These are phyloP conservation scores for Yamadazyma triangularis DNA, from an alignment of 1,139 yeast genomes.

Conservation along the genomic window DNA sequence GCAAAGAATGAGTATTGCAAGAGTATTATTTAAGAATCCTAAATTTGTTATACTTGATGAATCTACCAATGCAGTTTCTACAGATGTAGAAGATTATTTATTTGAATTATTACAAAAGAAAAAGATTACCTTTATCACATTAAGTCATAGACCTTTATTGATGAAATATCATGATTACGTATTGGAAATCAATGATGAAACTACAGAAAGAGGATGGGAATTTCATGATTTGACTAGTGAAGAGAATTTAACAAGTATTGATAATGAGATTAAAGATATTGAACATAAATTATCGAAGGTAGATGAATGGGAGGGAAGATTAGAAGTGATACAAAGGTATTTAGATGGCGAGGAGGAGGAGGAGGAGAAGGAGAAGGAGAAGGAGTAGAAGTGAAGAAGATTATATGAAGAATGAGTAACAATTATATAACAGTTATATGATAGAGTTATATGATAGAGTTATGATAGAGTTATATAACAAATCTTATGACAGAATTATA, in stretches of 20 bases:
- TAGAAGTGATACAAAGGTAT: slow-evolving; percentile 37
- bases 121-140: slow-evolving; percentile 75
- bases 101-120: slow-evolving; percentile 71
- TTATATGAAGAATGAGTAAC: too few species aligned
- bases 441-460: too few species aligned
- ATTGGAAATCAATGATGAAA: slow-evolving; percentile 54
- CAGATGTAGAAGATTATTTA: slow-evolving; percentile 85
- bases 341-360: slow-evolving; percentile 35
- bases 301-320: slow-evolving; percentile 48
- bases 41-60: slow-evolving; percentile 84
- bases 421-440: too few species aligned
- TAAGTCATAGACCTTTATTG: slow-evolving; percentile 81
- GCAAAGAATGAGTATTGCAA: slow-evolving; percentile 87
- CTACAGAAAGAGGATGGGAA: slow-evolving; percentile 24
- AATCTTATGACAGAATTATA: too few species aligned
- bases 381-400: too few species aligned
- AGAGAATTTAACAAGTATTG: slow-evolving; percentile 57
- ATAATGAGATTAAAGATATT: slow-evolving; percentile 62
- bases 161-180: slow-evolving; percentile 80
- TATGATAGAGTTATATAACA: too few species aligned
- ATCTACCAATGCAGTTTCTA: slow-evolving; percentile 88
- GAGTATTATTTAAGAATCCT: slow-evolving; percentile 78
- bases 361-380: background rate
- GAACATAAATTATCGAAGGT: slow-evolving; percentile 51
- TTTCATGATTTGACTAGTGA: slow-evolving; percentile 52